These are phyloP conservation scores for Xylaria flabelliformis DNA, from an alignment of 495 filamentous ascomycete genomes.

Conservation along the genomic window DNA sequence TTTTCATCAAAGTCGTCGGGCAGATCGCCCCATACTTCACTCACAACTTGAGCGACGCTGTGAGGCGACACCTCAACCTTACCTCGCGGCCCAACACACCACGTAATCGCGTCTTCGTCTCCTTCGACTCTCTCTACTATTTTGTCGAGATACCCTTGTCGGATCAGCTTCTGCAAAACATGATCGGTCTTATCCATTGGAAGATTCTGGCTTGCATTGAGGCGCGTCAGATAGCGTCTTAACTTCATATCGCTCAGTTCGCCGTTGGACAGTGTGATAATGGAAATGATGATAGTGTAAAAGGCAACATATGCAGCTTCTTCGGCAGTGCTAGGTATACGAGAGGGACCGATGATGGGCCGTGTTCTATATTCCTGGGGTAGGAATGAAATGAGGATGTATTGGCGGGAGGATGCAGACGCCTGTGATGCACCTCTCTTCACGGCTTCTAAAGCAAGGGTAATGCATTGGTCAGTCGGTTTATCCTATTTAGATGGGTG, in stretches of 20 bases:
- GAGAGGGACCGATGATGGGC: constrained; percentile 70
- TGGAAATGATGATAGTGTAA: constrained; percentile 77
- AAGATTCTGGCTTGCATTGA: constrained; percentile 78
- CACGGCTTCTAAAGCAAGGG: constrained; percentile 31
- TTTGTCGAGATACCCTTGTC: constrained; percentile 82
- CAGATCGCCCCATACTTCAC: constrained; percentile 60
- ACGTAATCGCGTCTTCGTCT: constrained; percentile 78
- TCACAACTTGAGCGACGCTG: constrained; percentile 73
- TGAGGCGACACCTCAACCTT: constrained; percentile 82
- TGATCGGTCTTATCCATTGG: constrained; percentile 78
- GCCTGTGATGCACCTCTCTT: constrained; percentile 50
- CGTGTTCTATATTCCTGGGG: constrained; percentile 68
- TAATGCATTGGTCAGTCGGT: constrained; percentile 20
- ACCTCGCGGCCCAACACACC: constrained; percentile 80
- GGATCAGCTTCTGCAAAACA: constrained; percentile 74
- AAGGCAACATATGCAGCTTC: constrained; percentile 83
- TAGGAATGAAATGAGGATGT: constrained; percentile 75
- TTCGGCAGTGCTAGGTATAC: constrained; percentile 63
- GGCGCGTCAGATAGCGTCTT: constrained; percentile 71
- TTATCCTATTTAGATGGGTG: background rate
- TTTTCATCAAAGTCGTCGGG: constrained; percentile 60
- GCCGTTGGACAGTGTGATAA: constrained; percentile 75
- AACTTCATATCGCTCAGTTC: constrained; percentile 75
- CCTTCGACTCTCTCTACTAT: constrained; percentile 64
- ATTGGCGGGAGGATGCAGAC: constrained; percentile 67